A percentile compares a stretch with the other conserved stretches of the same genome.
Evolutionary conservation across 495 filamentous ascomycete species (phyloP).

Genomic region (Bathelium albidoporum): DNA sequence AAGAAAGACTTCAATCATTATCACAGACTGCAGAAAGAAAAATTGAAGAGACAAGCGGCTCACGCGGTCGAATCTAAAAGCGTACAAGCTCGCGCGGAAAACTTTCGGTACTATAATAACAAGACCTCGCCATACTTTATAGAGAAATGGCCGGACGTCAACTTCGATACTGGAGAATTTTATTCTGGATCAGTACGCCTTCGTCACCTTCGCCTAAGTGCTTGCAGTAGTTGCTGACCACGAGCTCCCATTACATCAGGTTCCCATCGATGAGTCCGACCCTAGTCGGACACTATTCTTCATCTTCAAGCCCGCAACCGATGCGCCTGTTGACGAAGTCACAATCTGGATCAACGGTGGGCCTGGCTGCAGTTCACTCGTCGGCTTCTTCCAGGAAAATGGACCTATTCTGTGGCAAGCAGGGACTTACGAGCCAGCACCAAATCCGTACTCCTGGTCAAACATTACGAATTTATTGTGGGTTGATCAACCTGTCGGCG

Average conservation of each 20-base stretch:
- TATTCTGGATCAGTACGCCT: slow-evolving; percentile 17
- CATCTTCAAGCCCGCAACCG: slow-evolving; percentile 41
- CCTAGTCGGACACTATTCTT: slow-evolving; percentile 39
- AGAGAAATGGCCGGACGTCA: slow-evolving; percentile 10
- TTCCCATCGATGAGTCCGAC: slow-evolving; percentile 18
- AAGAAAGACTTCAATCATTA: slow-evolving; percentile 9
- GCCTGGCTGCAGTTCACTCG: slow-evolving; percentile 44
- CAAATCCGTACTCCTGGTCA: slow-evolving; percentile 56
- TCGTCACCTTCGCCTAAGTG: neutral
- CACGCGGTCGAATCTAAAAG: neutral
- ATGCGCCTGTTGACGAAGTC: slow-evolving; percentile 28
- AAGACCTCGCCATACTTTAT: slow-evolving; percentile 10
- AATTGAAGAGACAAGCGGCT: neutral
- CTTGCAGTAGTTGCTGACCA: neutral
- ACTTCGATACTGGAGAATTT: slow-evolving; percentile 20
- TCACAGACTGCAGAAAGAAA: slow-evolving; percentile 5
- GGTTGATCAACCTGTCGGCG: slow-evolving; percentile 21
- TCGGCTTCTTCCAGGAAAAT: slow-evolving; percentile 57
- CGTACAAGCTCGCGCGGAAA: neutral
- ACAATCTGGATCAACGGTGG: slow-evolving; percentile 18
- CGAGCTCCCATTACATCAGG: neutral
- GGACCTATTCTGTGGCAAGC: slow-evolving; percentile 53
- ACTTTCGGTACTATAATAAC: slow-evolving; percentile 27
- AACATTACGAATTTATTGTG: slow-evolving; percentile 12
- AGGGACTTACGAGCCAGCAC: slow-evolving; percentile 46